Evolutionary conservation across 192 early-diverging fungal genomes (phyloP).

Genomic region (Geranomyces michiganensis): DNA sequence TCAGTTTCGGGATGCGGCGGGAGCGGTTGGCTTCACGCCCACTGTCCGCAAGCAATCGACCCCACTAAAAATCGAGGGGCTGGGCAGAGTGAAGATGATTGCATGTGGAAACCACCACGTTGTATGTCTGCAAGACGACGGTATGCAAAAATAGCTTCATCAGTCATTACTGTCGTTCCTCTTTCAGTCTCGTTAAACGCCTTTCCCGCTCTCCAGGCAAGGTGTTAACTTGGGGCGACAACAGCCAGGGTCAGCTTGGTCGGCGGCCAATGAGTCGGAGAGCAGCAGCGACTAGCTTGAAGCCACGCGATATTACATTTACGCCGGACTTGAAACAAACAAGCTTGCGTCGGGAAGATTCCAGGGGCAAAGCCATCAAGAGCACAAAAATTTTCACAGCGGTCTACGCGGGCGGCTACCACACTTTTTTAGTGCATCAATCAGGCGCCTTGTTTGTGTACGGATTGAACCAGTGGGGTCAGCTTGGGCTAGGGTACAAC

Average conservation of each 20-base stretch:
- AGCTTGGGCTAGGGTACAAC: constrained; percentile 70
- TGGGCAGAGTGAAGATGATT: constrained; percentile 72
- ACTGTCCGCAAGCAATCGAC: constrained; percentile 64
- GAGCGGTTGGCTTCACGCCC: constrained; percentile 81
- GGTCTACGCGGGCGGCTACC: constrained; percentile 81
- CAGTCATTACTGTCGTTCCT: background rate
- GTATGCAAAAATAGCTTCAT: constrained; percentile 14
- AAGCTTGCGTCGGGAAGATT: too few species aligned
- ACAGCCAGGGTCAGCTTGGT: constrained; percentile 88
- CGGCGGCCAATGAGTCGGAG: constrained; percentile 72
- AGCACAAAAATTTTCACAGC: constrained; percentile 51
- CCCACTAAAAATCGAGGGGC: constrained; percentile 61
- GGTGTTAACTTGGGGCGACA: constrained; percentile 89
- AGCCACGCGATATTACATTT: constrained; percentile 56
- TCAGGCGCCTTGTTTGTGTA: constrained; percentile 72
- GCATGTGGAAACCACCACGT: constrained; percentile 85
- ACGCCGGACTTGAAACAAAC: constrained; percentile 44
- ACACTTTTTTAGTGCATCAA: constrained; percentile 78
- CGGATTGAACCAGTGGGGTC: constrained; percentile 91
- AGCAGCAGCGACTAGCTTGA: constrained; percentile 39
- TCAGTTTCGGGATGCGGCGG: constrained; percentile 81
- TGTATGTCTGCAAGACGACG: constrained; percentile 67
- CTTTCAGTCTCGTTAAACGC: background rate
- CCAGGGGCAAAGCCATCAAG: background rate
- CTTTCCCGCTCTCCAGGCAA: constrained; percentile 46